phyloP scores from a whole-genome alignment of 352 stramenopile species.

The Globisporangium sylvaticum region DNA sequence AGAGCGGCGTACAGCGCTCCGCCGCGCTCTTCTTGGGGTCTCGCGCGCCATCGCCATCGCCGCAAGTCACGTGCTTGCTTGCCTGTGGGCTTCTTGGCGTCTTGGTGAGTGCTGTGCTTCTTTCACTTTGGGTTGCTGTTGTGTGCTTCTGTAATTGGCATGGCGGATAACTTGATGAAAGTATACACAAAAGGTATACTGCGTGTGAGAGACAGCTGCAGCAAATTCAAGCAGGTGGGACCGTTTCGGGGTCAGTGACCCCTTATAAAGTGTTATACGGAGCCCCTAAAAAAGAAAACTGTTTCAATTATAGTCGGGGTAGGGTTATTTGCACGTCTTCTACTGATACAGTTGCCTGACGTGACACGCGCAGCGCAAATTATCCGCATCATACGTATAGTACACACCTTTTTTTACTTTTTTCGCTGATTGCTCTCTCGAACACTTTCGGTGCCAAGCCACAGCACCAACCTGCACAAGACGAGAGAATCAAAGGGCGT shows the following conservation, averaged over 20 bases:
- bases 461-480: neutral
- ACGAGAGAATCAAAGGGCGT: neutral
- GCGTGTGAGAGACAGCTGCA: neutral
- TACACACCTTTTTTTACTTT: neutral
- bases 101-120: neutral
- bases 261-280: too few relatives aligned
- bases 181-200: neutral
- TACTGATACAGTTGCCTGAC: neutral
- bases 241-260: neutral
- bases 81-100: neutral
- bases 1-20: neutral
- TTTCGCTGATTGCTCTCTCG: neutral
- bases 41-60: neutral
- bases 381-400: neutral
- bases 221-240: neutral
- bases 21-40: neutral
- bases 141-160: neutral
- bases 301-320: too few relatives aligned
- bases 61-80: neutral
- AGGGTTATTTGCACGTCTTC: neutral
- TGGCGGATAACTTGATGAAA: neutral
- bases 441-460: neutral
- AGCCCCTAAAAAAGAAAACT: too few relatives aligned
- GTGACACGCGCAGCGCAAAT: neutral
- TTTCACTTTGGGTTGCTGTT: neutral